These are phyloP conservation scores for Ustilago lituana DNA, from an alignment of 1,284 basidiomycete genomes.

Conservation along the genomic window DNA sequence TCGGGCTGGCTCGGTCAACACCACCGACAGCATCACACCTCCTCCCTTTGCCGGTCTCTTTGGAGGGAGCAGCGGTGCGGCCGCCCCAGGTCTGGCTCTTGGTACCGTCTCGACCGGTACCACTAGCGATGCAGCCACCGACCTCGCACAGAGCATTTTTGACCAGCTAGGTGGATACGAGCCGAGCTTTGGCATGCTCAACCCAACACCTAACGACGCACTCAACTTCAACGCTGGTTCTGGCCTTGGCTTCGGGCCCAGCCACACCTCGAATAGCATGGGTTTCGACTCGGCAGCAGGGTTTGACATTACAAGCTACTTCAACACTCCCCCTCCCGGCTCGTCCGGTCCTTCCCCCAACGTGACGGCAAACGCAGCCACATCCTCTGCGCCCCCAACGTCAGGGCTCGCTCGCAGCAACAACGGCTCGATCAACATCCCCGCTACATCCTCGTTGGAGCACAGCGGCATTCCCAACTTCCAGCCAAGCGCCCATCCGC, in stretches of 20 bases:
- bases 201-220: constrained; percentile 44
- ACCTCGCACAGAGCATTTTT: constrained; percentile 54
- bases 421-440: constrained; percentile 42
- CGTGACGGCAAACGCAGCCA: constrained; percentile 13
- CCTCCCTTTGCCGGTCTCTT: constrained; percentile 44
- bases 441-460: constrained; percentile 27
- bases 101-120: constrained; percentile 39
- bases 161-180: constrained; percentile 56
- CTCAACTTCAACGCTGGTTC: constrained; percentile 42
- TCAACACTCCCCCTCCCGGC: constrained; percentile 37
- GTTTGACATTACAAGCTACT: constrained; percentile 44
- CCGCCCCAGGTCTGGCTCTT: constrained; percentile 26
- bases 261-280: constrained; percentile 49
- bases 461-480: constrained; percentile 34
- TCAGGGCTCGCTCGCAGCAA: constrained; percentile 19
- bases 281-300: constrained; percentile 49
- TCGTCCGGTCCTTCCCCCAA: constrained; percentile 33
- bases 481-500: constrained; percentile 44
- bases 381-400: constrained; percentile 8
- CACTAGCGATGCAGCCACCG: constrained; percentile 36
- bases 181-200: constrained; percentile 50
- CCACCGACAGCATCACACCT: constrained; percentile 43
- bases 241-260: constrained; percentile 32
- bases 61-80: constrained; percentile 7
- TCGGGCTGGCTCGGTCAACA: constrained; percentile 29